phyloP scores from a whole-genome alignment of 176 grass and related monocot genomes.

The Phoenix dactylifera region DNA sequence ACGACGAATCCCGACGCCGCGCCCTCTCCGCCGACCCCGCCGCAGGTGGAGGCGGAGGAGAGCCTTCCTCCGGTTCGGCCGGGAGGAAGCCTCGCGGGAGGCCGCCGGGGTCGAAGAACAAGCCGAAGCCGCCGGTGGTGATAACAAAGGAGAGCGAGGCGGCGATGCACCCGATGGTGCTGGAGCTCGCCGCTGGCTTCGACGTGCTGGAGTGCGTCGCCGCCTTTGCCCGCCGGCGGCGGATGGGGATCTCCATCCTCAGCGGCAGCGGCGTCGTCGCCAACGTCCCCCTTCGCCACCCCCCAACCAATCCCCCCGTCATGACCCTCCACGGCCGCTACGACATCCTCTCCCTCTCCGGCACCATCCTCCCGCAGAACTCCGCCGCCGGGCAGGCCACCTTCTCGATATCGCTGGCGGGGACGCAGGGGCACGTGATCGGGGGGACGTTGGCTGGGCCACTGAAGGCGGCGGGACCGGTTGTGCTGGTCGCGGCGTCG shows the following conservation, averaged over 20 bases:
- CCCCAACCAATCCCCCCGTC: constrained; percentile 8
- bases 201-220: constrained; percentile 40
- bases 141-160: constrained; percentile 51
- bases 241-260: constrained; percentile 57
- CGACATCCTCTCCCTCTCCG: constrained; percentile 60
- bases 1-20: neutral
- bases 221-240: constrained; percentile 46
- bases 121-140: constrained; percentile 61
- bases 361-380: constrained; percentile 31
- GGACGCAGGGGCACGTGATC: constrained; percentile 62
- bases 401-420: constrained; percentile 52
- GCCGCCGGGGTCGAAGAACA: constrained; percentile 80
- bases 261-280: constrained; percentile 48
- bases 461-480: constrained; percentile 37
- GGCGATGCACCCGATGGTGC: constrained; percentile 53
- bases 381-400: neutral
- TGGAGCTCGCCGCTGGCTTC: constrained; percentile 52
- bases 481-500: constrained; percentile 60
- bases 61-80: neutral
- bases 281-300: constrained; percentile 47
- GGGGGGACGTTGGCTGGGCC: constrained; percentile 59
- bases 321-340: constrained; percentile 58
- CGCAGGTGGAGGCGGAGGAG: neutral
- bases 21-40: neutral
- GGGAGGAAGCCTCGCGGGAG: constrained; percentile 50